Evolutionary conservation across 305 asterid species (phyloP).

Genomic region (Ajuga reptans): DNA sequence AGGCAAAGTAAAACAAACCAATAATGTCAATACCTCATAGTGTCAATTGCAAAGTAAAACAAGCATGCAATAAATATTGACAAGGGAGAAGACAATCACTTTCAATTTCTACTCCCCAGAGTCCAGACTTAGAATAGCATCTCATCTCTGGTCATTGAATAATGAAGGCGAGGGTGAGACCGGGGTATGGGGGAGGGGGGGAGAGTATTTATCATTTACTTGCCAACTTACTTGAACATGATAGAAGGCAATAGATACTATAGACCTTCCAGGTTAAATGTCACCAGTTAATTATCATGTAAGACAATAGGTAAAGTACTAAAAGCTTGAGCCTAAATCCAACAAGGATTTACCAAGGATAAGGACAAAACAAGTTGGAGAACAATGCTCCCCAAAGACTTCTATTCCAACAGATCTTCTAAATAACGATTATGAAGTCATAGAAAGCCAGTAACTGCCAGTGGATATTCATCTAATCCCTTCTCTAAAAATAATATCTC

Average conservation of each 20-base stretch:
- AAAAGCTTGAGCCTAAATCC: neutral
- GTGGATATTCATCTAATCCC: neutral
- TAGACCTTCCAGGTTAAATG: neutral
- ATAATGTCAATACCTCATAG: neutral
- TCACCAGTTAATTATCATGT: neutral
- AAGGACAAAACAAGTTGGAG: neutral
- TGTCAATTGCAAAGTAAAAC: slow-evolving; percentile 5
- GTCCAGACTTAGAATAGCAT: neutral
- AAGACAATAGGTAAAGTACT: neutral
- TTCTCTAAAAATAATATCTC: neutral
- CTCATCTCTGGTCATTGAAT: neutral
- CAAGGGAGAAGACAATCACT: slow-evolving; percentile 1
- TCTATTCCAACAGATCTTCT: neutral
- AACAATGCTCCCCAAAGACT: neutral
- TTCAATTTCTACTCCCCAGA: slow-evolving; percentile 2
- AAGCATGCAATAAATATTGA: neutral
- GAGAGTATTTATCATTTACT: neutral
- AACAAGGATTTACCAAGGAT: neutral
- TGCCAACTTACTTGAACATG: neutral
- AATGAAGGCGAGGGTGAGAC: neutral
- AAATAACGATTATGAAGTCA: neutral
- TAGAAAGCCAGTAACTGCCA: neutral
- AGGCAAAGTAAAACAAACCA: neutral
- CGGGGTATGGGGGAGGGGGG: neutral
- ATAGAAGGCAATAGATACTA: neutral